Base-by-base conservation (phyloP, 345 rosid species). In the Toxicodendron radicans region DNA sequence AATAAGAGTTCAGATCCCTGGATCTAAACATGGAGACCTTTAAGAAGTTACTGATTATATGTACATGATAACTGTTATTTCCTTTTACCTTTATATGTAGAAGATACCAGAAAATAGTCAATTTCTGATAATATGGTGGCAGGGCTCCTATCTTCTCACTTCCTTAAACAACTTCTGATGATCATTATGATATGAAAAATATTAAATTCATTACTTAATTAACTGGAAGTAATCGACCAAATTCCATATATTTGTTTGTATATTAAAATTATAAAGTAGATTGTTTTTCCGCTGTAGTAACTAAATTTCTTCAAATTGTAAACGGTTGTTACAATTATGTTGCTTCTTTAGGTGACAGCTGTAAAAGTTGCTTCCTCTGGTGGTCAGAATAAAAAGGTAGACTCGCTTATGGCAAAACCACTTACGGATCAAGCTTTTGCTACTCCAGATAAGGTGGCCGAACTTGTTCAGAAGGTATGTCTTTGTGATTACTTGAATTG, bases 361-460 rank as follows among this genome's bases (percentile, higher is more conserved):
- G 91, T 95, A 35, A 91, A 84, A 87, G 92, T 89, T 76, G 85
- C 99, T 30, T 91, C 93, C 63, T 82, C 85, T 16, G 86, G 87
- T 57, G 73, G 81, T 71, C 94, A 89, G 79, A 91, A 81, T 77
- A 82, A 87, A 56, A 90, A 85, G 72, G 84, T 76, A 66, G 97
- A 91, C 67, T 85, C 92, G 3, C 85, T 84, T 70, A 90, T 89
- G 94, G 73, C 88, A 83, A 95, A 82, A 84, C 97, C 97, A 51
- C 90, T 95, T 58, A 95, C 88, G 85, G 97, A 95, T 70, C 98
- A 93, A 79, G 99, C 99, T 68, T 95, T 95, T 58, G 97, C 98
- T 79, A 82, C 93, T 73, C 96, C 98, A 46, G 98, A 90, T 75
- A 93, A 91, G 86, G 97, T 95, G 80, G 96, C 93, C 27, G 99